These are phyloP conservation scores for Rubia yunnanensis DNA, from an alignment of 257 asterid species.

Conservation along the genomic window DNA sequence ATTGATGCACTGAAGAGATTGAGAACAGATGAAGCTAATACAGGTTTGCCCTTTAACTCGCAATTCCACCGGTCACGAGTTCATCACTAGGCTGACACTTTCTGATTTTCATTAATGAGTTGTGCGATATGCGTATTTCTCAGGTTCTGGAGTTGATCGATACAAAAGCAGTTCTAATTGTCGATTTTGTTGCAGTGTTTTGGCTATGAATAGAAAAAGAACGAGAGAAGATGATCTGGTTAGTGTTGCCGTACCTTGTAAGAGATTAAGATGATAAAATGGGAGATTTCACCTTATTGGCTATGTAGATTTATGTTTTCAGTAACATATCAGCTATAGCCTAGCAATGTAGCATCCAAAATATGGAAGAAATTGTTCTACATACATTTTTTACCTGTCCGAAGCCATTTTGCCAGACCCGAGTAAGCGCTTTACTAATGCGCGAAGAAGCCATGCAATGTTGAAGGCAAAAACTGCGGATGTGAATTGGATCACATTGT, in stretches of 20 bases:
- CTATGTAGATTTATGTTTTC: not conserved
- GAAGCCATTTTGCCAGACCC: slow-evolving; percentile 73
- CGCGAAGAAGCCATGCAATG: slow-evolving; percentile 87
- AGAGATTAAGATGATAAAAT: slow-evolving; percentile 30
- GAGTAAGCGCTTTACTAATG: slow-evolving; percentile 67
- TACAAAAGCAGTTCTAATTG: slow-evolving; percentile 4
- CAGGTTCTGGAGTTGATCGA: slow-evolving; percentile 22
- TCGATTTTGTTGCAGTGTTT: slow-evolving; percentile 27
- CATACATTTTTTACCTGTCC: slow-evolving; percentile 55
- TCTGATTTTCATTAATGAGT: too few relatives aligned
- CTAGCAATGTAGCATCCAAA: too few relatives aligned
- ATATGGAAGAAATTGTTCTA: too few relatives aligned
- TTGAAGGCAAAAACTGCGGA: slow-evolving; percentile 91
- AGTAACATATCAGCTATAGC: too few relatives aligned
- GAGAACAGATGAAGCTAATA: slow-evolving; percentile 25
- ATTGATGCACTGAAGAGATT: slow-evolving; percentile 28
- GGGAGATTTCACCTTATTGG: not conserved
- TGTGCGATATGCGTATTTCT: too few relatives aligned
- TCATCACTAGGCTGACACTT: too few relatives aligned
- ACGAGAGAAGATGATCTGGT: slow-evolving; percentile 39
- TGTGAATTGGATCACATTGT: slow-evolving; percentile 88
- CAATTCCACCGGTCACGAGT: too few relatives aligned
- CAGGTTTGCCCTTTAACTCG: slow-evolving; percentile 16
- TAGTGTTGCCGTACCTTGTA: slow-evolving; percentile 24
- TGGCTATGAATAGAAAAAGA: slow-evolving; percentile 28